Conservation (phyloP, 2,329 filamentous ascomycete genomes). For the Epichloe uncinata region DNA sequence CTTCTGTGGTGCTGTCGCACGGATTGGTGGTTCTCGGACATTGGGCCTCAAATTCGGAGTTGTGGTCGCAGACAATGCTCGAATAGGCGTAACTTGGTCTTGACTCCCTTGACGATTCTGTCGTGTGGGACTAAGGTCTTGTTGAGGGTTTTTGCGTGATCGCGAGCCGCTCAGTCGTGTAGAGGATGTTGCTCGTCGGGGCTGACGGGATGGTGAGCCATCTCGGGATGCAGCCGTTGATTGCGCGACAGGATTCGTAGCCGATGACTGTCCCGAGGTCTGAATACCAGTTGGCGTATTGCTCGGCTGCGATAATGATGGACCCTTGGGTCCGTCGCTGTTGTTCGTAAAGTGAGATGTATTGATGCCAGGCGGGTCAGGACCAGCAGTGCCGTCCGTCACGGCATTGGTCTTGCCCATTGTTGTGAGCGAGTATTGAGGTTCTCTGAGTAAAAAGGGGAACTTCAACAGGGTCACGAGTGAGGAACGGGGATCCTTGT, state of each 20-base stretch:
- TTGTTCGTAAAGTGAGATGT: background rate
- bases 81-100: slow-evolving; percentile 49
- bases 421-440: slow-evolving; percentile 14
- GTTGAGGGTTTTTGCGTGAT: slow-evolving; percentile 51
- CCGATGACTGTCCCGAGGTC: slow-evolving; percentile 23
- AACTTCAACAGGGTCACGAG: slow-evolving; percentile 17
- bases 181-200: slow-evolving; percentile 21
- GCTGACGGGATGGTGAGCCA: slow-evolving; percentile 32
- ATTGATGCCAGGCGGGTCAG: slow-evolving; percentile 8
- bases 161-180: slow-evolving; percentile 28
- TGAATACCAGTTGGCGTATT: slow-evolving; percentile 15
- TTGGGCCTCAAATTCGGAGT: slow-evolving; percentile 52
- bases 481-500: slow-evolving; percentile 9
- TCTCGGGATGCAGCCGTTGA: slow-evolving; percentile 31
- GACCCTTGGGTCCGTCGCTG: background rate
- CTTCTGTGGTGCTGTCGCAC: slow-evolving; percentile 53
- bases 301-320: slow-evolving; percentile 2
- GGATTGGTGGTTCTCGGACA: slow-evolving; percentile 45
- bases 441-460: slow-evolving; percentile 15
- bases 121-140: slow-evolving; percentile 51
- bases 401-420: slow-evolving; percentile 23
- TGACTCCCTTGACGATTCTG: slow-evolving; percentile 36
- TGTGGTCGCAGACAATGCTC: slow-evolving; percentile 53
- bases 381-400: slow-evolving; percentile 7
- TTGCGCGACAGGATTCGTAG: slow-evolving; percentile 21